These are phyloP conservation scores for Colletotrichum tamarilloi DNA, from an alignment of 2,329 filamentous ascomycete genomes.

Conservation along the genomic window DNA sequence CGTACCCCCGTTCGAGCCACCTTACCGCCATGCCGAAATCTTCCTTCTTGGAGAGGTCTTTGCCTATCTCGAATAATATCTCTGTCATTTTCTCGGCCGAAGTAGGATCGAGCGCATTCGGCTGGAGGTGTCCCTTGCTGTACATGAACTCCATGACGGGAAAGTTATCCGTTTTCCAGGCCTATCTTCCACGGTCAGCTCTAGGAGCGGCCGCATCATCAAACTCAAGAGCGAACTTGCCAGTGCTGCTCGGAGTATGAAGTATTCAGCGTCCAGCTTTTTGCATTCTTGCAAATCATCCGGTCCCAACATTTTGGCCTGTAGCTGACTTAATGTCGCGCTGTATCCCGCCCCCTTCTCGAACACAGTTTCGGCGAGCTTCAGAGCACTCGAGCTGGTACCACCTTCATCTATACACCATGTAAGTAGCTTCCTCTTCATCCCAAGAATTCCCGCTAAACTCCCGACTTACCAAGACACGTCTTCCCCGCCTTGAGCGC, in stretches of 20 bases:
- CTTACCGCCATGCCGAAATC: conserved; percentile 67
- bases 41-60: conserved; percentile 61
- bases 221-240: conserved; percentile 55
- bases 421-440: conserved; percentile 23
- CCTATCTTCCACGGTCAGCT: conserved; percentile 54
- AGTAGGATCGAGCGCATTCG: conserved; percentile 53
- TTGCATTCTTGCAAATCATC: conserved; percentile 45
- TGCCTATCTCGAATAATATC: conserved; percentile 79
- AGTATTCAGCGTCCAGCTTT: conserved; percentile 69
- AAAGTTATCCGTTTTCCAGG: conserved; percentile 78
- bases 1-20: conserved; percentile 79
- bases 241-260: conserved; percentile 72
- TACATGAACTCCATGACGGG: conserved; percentile 86
- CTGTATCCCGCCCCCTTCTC: conserved; percentile 72
- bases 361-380: conserved; percentile 68
- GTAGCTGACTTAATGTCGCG: conserved; percentile 47
- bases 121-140: conserved; percentile 62
- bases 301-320: conserved; percentile 39
- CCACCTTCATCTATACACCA: conserved; percentile 58
- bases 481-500: conserved; percentile 73
- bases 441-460: not conserved
- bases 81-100: conserved; percentile 73
- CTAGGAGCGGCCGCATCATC: not conserved
- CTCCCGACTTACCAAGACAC: conserved; percentile 66
- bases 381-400: conserved; percentile 47